phyloP scores from a whole-genome alignment of 2,329 filamentous ascomycete genomes.

The Neospermospora avenae region DNA sequence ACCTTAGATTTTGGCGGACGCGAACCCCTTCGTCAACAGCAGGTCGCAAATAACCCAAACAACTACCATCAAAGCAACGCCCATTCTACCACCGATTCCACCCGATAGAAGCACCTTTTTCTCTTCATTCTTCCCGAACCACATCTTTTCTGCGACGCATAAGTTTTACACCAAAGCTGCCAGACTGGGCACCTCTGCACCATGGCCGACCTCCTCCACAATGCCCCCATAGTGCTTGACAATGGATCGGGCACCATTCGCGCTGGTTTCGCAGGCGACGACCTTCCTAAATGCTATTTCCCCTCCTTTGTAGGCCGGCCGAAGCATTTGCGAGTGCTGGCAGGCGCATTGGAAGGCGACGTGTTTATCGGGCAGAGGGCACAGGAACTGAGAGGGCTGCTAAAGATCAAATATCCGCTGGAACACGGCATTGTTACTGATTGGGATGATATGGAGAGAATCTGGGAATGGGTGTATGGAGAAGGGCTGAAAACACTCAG shows the following conservation, averaged over 20 bases:
- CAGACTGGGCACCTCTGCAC: constrained; percentile 1
- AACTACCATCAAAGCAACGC: too few species aligned
- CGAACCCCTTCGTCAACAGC: too few species aligned
- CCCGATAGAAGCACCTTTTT: too few species aligned
- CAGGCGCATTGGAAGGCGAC: constrained; percentile 94
- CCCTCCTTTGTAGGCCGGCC: constrained; percentile 95
- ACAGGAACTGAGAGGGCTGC: constrained; percentile 82
- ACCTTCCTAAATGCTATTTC: constrained; percentile 94
- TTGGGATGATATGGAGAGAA: constrained; percentile 99
- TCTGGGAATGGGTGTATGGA: constrained; percentile 97
- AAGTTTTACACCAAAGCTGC: too few species aligned
- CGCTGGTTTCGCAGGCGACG: constrained; percentile 94
- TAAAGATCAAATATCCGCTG: constrained; percentile 94
- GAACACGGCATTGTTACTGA: constrained; percentile 98
- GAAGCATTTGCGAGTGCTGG: constrained; percentile 91
- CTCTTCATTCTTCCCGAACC: too few species aligned
- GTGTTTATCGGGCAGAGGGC: constrained; percentile 91
- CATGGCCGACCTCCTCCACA: constrained; percentile 77
- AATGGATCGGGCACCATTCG: constrained; percentile 98
- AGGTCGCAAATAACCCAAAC: too few species aligned
- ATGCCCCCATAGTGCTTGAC: constrained; percentile 97
- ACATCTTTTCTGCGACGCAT: too few species aligned
- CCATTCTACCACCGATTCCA: too few species aligned
- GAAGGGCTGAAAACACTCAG: constrained; percentile 95
- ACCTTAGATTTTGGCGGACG: too few species aligned